phyloP scores from a whole-genome alignment of 192 early-diverging fungal genomes.

The Gamsiella multidivaricata region DNA sequence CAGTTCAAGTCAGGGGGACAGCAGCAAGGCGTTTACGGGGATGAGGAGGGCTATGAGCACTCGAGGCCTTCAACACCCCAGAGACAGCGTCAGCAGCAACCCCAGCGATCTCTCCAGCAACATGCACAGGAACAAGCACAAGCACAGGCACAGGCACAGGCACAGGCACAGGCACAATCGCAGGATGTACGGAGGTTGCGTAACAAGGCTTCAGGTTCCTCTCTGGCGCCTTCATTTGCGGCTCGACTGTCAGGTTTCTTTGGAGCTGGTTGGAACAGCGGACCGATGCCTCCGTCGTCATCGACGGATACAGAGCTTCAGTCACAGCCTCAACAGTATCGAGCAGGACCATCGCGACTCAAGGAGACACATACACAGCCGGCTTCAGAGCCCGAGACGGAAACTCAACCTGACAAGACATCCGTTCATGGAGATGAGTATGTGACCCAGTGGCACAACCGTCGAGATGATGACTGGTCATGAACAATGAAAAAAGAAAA shows the following conservation, averaged over 20 bases:
- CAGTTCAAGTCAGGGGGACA: conserved; percentile 15
- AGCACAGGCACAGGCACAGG: background rate
- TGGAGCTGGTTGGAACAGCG: conserved; percentile 35
- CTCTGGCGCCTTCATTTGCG: conserved; percentile 20
- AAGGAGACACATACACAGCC: conserved; percentile 11
- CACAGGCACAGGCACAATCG: background rate
- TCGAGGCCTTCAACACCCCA: background rate
- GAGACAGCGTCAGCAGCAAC: conserved; percentile 5
- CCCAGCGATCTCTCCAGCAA: conserved; percentile 21
- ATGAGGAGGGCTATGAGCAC: conserved; percentile 10
- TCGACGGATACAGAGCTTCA: background rate
- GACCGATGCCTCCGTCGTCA: conserved; percentile 33
- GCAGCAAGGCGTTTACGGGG: background rate
- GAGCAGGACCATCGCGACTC: conserved; percentile 14
- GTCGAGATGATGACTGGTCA: conserved; percentile 43
- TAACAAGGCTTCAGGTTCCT: conserved; percentile 24
- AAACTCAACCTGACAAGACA: conserved; percentile 9
- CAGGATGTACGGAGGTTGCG: background rate
- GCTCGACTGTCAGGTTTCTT: conserved; percentile 29
- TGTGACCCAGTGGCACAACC: conserved; percentile 39
- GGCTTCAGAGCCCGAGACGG: background rate
- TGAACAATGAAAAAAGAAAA: background rate
- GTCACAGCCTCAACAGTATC: background rate
- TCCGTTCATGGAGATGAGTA: conserved; percentile 35
- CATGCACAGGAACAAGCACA: conserved; percentile 14